These are phyloP conservation scores for Cinnamomum micranthum DNA, from an alignment of 164 flowering plant species.

Conservation along the genomic window DNA sequence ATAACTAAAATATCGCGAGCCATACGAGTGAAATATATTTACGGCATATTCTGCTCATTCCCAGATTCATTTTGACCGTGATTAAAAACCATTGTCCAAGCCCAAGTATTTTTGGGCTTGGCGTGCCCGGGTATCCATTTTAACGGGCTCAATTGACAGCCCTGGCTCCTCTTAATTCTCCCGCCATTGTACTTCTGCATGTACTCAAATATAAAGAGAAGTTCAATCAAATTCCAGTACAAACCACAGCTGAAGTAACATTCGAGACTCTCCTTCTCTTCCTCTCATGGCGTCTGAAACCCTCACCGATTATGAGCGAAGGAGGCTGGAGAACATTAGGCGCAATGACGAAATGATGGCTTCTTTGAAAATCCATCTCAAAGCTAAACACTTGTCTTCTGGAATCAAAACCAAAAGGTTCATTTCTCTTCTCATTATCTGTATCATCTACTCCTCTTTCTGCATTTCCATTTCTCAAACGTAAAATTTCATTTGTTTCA, in stretches of 20 bases:
- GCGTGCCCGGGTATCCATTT: too few species aligned
- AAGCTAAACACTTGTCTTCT: slow-evolving; percentile 34
- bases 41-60: too few species aligned
- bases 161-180: background rate
- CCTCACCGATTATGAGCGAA: slow-evolving; percentile 72
- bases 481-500: too few species aligned
- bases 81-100: too few species aligned
- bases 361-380: slow-evolving; percentile 52
- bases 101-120: too few species aligned
- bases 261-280: background rate
- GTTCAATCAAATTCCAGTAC: background rate
- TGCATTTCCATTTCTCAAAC: background rate
- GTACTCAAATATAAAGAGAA: background rate
- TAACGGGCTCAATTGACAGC: too few species aligned
- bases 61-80: too few species aligned
- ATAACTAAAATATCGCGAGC: too few species aligned
- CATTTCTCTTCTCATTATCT: slow-evolving; percentile 7
- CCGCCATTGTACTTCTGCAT: background rate
- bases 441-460: slow-evolving; percentile 6
- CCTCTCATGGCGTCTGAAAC: slow-evolving; percentile 37
- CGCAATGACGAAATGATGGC: slow-evolving; percentile 61
- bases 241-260: background rate
- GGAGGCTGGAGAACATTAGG: slow-evolving; percentile 66
- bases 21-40: too few species aligned
- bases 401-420: slow-evolving; percentile 49